These are phyloP conservation scores for Glycine tomentella DNA, from an alignment of 306 rosid species.

Conservation along the genomic window DNA sequence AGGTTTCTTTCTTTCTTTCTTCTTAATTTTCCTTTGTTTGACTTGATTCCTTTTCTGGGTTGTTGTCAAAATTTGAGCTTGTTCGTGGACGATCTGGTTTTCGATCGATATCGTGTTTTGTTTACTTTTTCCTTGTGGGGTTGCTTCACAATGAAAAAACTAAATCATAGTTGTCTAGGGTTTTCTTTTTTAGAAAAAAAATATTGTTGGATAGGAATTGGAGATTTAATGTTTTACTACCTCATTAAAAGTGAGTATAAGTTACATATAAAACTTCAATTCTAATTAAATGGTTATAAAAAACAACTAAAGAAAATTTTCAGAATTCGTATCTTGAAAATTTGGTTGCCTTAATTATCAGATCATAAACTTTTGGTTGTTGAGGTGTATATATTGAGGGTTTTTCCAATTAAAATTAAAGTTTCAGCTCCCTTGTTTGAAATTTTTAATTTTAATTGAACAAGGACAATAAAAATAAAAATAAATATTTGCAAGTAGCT, in stretches of 20 bases:
- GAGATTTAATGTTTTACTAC: background rate
- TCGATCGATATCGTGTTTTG: background rate
- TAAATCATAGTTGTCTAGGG: background rate
- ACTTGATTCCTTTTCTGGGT: background rate
- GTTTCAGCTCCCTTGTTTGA: background rate
- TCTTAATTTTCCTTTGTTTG: background rate
- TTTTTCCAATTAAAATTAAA: background rate
- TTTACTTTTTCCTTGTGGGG: background rate
- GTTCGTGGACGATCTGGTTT: constrained; percentile 9
- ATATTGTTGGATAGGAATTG: background rate
- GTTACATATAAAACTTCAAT: background rate
- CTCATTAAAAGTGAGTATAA: background rate
- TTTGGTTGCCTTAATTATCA: background rate
- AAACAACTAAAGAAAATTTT: background rate
- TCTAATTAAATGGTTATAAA: background rate
- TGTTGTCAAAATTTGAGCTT: constrained; percentile 2
- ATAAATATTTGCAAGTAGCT: background rate
- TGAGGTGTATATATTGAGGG: background rate
- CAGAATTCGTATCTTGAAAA: background rate
- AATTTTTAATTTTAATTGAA: background rate
- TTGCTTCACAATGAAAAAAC: background rate
- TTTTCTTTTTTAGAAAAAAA: background rate
- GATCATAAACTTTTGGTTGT: background rate
- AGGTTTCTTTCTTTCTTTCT: constrained; percentile 50
- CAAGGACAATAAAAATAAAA: background rate